phyloP scores from a whole-genome alignment of 2,329 filamentous ascomycete genomes.

The Botrytis elliptica region DNA sequence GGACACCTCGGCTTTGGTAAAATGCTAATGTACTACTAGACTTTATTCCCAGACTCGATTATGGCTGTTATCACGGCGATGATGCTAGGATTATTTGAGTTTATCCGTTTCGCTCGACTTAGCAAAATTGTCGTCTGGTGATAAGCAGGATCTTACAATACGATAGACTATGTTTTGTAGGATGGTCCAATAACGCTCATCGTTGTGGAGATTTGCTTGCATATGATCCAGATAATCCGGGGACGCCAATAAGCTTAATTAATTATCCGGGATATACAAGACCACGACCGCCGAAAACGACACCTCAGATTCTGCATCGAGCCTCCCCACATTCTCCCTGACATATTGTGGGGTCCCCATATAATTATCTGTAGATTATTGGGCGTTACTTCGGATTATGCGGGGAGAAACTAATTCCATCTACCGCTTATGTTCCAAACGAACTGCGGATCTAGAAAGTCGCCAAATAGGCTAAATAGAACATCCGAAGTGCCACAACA shows the following conservation, averaged over 20 bases:
- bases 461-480: conserved; percentile 16
- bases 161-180: background rate
- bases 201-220: background rate
- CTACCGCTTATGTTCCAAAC: conserved; percentile 11
- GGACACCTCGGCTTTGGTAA: background rate
- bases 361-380: background rate
- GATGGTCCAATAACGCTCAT: background rate
- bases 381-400: conserved; percentile 11
- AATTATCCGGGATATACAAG: conserved; percentile 1
- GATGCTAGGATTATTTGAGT: background rate
- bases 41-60: background rate
- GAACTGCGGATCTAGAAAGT: background rate
- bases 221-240: conserved; percentile 9
- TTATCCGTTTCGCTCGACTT: background rate
- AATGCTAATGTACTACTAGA: background rate
- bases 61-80: background rate
- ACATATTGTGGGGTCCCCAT: conserved; percentile 19
- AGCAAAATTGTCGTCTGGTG: background rate
- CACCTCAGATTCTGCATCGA: conserved; percentile 4
- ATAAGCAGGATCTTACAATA: background rate
- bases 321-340: background rate
- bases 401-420: conserved; percentile 30
- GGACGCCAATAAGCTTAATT: conserved; percentile 12
- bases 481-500: conserved; percentile 6
- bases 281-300: conserved; percentile 3